Evolutionary conservation across 176 grass and related monocot species (phyloP).

Genomic region (Ensete glaucum): DNA sequence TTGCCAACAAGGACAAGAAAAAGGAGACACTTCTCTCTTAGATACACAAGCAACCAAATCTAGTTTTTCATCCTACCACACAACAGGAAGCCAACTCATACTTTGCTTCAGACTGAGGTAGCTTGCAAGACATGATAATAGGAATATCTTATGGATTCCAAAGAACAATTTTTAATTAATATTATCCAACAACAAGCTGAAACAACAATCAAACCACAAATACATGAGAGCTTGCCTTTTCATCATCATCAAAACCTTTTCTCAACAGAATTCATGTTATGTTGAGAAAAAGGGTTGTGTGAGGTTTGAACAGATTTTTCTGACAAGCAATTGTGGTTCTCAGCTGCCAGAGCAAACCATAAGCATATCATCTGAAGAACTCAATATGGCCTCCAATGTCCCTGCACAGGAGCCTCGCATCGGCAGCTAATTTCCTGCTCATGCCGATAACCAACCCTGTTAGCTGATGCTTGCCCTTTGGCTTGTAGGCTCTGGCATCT

Average conservation of each 20-base stretch:
- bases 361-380: constrained; percentile 59
- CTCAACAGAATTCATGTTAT: not conserved
- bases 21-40: not conserved
- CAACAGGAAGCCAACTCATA: not conserved
- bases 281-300: not conserved
- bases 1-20: not conserved
- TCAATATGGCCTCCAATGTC: constrained; percentile 88
- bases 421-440: constrained; percentile 70
- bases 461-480: constrained; percentile 48
- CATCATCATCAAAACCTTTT: not conserved
- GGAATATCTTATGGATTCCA: not conserved
- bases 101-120: not conserved
- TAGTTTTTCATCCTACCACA: not conserved
- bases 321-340: not conserved
- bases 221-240: not conserved
- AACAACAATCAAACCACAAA: not conserved
- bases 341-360: not conserved
- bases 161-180: not conserved
- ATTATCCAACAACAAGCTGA: not conserved
- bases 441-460: constrained; percentile 56
- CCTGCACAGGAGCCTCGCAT: constrained; percentile 68
- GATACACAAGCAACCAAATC: not conserved
- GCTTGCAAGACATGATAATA: not conserved
- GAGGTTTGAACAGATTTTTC: not conserved
- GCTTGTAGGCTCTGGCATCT: constrained; percentile 63